A percentile compares a stretch with the other conserved stretches of the same genome.
Conservation (phyloP, 1,284 basidiomycete species). For the Ustanciosporium gigantosporum region DNA sequence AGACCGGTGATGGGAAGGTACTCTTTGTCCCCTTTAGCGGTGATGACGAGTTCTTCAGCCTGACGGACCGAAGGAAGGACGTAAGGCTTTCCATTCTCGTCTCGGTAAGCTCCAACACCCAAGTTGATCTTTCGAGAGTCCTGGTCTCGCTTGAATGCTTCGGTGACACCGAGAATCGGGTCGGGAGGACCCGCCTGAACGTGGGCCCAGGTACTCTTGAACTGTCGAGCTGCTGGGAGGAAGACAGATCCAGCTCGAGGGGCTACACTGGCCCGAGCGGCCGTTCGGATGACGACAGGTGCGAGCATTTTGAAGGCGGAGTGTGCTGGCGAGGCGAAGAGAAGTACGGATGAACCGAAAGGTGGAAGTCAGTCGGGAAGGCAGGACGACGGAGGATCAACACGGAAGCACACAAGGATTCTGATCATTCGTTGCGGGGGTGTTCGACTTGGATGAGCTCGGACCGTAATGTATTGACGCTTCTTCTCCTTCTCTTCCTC, state of each 20-base stretch:
- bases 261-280: slow-evolving; percentile 22
- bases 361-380: background rate
- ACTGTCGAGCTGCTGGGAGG: slow-evolving; percentile 36
- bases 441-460: no score
- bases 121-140: slow-evolving; percentile 96
- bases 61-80: slow-evolving; percentile 87
- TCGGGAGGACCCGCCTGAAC: slow-evolving; percentile 89
- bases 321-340: background rate
- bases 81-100: slow-evolving; percentile 92
- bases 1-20: slow-evolving; percentile 96
- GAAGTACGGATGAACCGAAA: slow-evolving; percentile 2
- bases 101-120: slow-evolving; percentile 80
- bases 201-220: slow-evolving; percentile 76
- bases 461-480: no score
- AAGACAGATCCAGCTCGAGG: slow-evolving; percentile 18
- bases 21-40: slow-evolving; percentile 85
- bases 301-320: slow-evolving; percentile 36
- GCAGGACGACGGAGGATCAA: background rate
- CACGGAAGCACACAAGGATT: no score
- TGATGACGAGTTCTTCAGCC: slow-evolving; percentile 79
- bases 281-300: slow-evolving; percentile 29
- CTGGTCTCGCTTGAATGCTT: slow-evolving; percentile 82
- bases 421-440: no score
- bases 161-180: slow-evolving; percentile 90
- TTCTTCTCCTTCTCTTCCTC: no score